Conservation (phyloP, 208 protist species). For the Trypanosoma congolense region DNA sequence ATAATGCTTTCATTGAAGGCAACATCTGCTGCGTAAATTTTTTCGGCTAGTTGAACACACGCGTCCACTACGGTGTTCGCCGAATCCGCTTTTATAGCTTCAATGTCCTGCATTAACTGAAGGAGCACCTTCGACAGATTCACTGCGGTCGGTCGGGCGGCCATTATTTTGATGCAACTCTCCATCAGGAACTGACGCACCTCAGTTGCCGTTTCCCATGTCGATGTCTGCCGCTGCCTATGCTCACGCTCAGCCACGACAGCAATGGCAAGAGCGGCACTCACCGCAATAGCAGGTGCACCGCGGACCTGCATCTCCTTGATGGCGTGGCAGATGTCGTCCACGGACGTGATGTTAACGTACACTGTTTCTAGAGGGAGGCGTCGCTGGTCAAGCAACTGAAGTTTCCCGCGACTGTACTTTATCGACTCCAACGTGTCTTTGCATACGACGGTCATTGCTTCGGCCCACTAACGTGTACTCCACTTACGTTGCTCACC, state of each 20-base stretch:
- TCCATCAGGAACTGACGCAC: slow-evolving; percentile 50
- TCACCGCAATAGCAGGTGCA: slow-evolving; percentile 94
- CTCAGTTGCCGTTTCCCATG: slow-evolving; percentile 26
- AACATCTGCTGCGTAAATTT: slow-evolving; percentile 85
- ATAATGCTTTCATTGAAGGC: slow-evolving; percentile 90
- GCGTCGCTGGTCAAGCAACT: slow-evolving; percentile 81
- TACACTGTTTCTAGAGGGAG: slow-evolving; percentile 77
- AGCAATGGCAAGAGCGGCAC: slow-evolving; percentile 89
- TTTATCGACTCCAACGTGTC: slow-evolving; percentile 78
- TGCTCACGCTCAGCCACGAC: slow-evolving; percentile 60
- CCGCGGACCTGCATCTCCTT: slow-evolving; percentile 93
- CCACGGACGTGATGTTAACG: slow-evolving; percentile 70
- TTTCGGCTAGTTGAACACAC: slow-evolving; percentile 73
- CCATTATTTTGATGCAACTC: slow-evolving; percentile 86
- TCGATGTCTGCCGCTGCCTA: slow-evolving; percentile 4
- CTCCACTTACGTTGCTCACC: too few relatives aligned
- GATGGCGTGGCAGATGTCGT: slow-evolving; percentile 89
- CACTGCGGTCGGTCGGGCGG: slow-evolving; percentile 93
- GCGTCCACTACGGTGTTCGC: slow-evolving; percentile 38
- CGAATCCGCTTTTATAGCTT: slow-evolving; percentile 14
- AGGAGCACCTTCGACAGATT: slow-evolving; percentile 91
- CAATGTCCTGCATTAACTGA: slow-evolving; percentile 50
- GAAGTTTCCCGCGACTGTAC: slow-evolving; percentile 55
- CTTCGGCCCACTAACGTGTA: too few relatives aligned
- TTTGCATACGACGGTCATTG: slow-evolving; percentile 43